Conservation (phyloP, 352 stramenopile species). For the Globisporangium splendens region DNA sequence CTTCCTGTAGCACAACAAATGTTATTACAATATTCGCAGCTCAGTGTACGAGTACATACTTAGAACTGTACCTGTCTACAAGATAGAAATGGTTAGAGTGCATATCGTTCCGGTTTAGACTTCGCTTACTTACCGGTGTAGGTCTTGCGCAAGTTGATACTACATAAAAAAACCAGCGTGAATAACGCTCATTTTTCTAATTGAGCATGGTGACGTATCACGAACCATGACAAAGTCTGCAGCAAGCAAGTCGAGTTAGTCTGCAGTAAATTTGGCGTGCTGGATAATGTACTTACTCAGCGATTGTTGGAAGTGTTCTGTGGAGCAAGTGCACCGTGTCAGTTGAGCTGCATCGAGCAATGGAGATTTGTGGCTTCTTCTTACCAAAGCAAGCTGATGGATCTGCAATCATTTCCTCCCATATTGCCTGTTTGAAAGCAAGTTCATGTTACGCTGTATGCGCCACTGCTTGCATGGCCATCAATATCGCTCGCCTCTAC, state of each 20-base stretch:
- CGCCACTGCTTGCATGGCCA: neutral
- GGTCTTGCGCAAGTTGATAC: slow-evolving; percentile 85
- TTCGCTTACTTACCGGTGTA: slow-evolving; percentile 47
- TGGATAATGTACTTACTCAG: slow-evolving; percentile 34
- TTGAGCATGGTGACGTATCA: neutral
- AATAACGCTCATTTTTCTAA: neutral
- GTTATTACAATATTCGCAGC: slow-evolving; percentile 1
- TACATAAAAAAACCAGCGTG: slow-evolving; percentile 16
- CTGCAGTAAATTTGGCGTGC: neutral
- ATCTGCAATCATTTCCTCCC: slow-evolving; percentile 88
- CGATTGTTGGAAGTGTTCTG: slow-evolving; percentile 73
- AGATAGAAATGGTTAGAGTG: slow-evolving; percentile 3
- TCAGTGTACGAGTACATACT: neutral
- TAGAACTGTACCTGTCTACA: slow-evolving; percentile 44
- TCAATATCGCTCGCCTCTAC: neutral
- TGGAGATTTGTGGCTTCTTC: neutral
- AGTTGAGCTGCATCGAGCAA: neutral
- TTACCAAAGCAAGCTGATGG: slow-evolving; percentile 74
- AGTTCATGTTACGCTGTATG: no score
- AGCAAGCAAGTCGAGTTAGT: neutral
- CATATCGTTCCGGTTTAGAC: neutral
- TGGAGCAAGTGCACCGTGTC: neutral
- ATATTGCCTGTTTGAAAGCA: slow-evolving; percentile 52
- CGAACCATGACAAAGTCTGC: slow-evolving; percentile 78
- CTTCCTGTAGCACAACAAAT: slow-evolving; percentile 33